Percentiles rank a stretch among this genome's conserved stretches.
phyloP scores from a whole-genome alignment of 257 asterid species.

The Gynochthodes officinalis region DNA sequence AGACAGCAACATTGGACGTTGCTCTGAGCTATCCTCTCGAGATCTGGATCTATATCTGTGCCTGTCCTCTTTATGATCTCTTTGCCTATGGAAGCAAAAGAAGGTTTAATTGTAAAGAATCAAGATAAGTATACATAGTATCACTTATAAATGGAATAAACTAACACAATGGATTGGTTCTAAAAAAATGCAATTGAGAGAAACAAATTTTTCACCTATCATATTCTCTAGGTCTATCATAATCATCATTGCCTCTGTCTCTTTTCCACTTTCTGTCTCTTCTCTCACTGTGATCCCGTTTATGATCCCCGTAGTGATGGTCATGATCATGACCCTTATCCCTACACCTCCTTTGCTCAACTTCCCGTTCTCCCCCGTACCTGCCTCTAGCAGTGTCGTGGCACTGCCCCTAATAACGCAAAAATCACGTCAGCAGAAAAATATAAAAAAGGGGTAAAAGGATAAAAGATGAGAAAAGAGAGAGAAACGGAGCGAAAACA shows the following conservation, averaged over 20 bases:
- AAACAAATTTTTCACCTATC: slow-evolving; percentile 46
- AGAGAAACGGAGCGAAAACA: no score
- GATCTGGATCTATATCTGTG: slow-evolving; percentile 61
- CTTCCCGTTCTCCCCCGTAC: slow-evolving; percentile 30
- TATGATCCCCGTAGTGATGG: slow-evolving; percentile 58
- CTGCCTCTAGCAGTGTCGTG: slow-evolving; percentile 33
- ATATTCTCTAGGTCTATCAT: slow-evolving; percentile 51
- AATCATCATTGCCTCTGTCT: slow-evolving; percentile 60
- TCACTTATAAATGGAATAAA: no score
- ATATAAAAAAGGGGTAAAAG: background rate
- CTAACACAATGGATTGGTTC: background rate
- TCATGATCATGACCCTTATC: slow-evolving; percentile 51
- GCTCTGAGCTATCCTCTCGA: slow-evolving; percentile 58
- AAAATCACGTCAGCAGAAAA: background rate
- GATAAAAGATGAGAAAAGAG: background rate
- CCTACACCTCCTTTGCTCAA: slow-evolving; percentile 39
- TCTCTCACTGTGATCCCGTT: slow-evolving; percentile 62
- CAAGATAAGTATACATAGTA: background rate
- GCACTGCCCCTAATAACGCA: slow-evolving; percentile 7
- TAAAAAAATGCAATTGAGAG: background rate
- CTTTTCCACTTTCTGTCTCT: slow-evolving; percentile 59
- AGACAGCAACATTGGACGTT: slow-evolving; percentile 67
- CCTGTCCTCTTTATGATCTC: slow-evolving; percentile 59
- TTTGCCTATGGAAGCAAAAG: slow-evolving; percentile 33
- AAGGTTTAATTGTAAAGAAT: slow-evolving; percentile 9